Evolutionary conservation across 2,329 filamentous ascomycete species (phyloP).

Genomic region (Ploettnerulaceae sp.): DNA sequence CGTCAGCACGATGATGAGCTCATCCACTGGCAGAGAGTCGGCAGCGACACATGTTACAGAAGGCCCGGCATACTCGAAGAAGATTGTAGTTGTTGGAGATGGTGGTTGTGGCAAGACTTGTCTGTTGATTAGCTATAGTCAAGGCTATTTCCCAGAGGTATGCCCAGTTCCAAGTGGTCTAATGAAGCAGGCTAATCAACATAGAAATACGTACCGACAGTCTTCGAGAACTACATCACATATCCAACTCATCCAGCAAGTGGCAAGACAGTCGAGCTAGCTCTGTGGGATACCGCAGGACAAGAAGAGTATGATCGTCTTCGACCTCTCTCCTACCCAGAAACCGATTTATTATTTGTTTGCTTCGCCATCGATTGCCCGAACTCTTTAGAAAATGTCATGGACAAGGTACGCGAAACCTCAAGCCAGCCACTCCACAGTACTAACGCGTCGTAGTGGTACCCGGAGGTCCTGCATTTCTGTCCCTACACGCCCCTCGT

Average conservation of each 20-base stretch:
- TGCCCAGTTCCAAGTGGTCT: conserved; percentile 6
- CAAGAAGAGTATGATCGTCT: conserved; percentile 98
- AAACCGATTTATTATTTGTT: conserved; percentile 96
- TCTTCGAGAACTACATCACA: conserved; percentile 99
- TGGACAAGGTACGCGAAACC: conserved; percentile 76
- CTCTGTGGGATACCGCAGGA: conserved; percentile 96
- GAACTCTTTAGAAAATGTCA: conserved; percentile 94
- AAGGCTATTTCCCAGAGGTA: conserved; percentile 98
- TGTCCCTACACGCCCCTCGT: conserved; percentile 95
- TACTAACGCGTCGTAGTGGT: conserved; percentile 64
- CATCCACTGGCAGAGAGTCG: conserved; percentile 67
- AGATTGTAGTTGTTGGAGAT: conserved; percentile 97
- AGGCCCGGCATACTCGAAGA: conserved; percentile 92
- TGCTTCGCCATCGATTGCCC: conserved; percentile 99
- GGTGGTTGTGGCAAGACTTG: conserved; percentile 98
- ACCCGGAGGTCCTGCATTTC: conserved; percentile 97
- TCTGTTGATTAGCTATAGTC: conserved; percentile 95
- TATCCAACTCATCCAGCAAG: conserved; percentile 83
- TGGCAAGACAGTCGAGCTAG: conserved; percentile 93
- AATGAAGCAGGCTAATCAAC: conserved; percentile 8
- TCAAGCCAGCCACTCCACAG: not conserved
- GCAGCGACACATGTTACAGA: conserved; percentile 82
- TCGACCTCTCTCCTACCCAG: conserved; percentile 91
- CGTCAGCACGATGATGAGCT: conserved; percentile 74
- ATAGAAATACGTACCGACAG: conserved; percentile 98